These are phyloP conservation scores for Kokia cookei DNA, from an alignment of 441 rosid genomes.

Conservation along the genomic window DNA sequence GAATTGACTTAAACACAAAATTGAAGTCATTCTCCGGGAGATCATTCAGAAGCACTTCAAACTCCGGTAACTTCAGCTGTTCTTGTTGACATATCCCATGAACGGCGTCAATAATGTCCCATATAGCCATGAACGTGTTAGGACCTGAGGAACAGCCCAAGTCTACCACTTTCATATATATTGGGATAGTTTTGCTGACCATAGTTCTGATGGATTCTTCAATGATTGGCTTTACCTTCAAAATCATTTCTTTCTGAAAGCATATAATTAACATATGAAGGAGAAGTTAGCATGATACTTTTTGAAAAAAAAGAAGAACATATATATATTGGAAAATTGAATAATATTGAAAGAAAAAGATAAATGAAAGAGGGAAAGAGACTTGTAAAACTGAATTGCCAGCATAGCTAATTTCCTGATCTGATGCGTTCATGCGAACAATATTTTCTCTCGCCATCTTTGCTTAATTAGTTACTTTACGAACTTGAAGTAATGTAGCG, in stretches of 20 bases:
- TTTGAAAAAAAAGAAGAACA: background rate
- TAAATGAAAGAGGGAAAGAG: background rate
- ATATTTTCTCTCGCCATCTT: background rate
- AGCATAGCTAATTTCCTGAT: slow-evolving; percentile 20
- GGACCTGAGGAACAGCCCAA: slow-evolving; percentile 34
- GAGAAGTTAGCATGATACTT: too few species aligned
- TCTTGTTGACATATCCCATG: too few species aligned
- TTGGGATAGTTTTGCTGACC: background rate
- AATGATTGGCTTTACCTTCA: slow-evolving; percentile 1
- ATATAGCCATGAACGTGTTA: slow-evolving; percentile 9
- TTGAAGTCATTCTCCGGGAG: too few species aligned
- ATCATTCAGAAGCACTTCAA: too few species aligned
- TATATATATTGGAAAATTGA: background rate
- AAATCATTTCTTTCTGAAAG: slow-evolving; percentile 5
- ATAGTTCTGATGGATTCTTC: background rate
- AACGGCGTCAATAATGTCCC: too few species aligned
- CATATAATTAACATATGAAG: background rate
- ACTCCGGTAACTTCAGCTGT: too few species aligned
- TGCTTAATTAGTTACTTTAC: background rate
- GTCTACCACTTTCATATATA: slow-evolving; percentile 11
- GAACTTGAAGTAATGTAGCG: too few species aligned
- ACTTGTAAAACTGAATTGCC: slow-evolving; percentile 1
- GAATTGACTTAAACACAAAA: too few species aligned
- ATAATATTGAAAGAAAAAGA: too few species aligned
- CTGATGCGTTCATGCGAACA: background rate